These are phyloP conservation scores for Debaryomyces prosopidis DNA, from an alignment of 805 yeast genomes.

Conservation along the genomic window DNA sequence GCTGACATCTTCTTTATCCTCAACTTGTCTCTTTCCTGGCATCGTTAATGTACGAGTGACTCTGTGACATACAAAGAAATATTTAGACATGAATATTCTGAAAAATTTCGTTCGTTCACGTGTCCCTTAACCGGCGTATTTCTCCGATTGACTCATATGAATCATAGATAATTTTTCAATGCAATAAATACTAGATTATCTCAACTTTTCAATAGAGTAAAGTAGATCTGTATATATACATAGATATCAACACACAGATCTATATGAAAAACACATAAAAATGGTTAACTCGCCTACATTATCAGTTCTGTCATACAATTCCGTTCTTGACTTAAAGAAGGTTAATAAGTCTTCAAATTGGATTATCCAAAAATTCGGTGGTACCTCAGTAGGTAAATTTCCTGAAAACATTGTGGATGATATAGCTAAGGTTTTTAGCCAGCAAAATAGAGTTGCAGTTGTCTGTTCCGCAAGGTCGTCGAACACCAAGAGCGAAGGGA, in stretches of 20 bases:
- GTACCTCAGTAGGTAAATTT: constrained; percentile 95
- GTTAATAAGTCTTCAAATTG: constrained; percentile 27
- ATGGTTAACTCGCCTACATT: constrained; percentile 22
- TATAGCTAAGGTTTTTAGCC: constrained; percentile 68
- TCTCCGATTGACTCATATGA: not conserved
- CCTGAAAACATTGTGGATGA: constrained; percentile 82
- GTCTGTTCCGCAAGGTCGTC: constrained; percentile 96
- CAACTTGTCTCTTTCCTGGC: constrained; percentile 2
- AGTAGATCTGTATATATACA: not conserved
- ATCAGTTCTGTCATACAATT: constrained; percentile 35
- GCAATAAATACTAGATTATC: not conserved
- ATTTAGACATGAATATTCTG: not conserved
- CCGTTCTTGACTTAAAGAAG: constrained; percentile 38
- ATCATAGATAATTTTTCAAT: not conserved
- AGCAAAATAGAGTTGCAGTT: constrained; percentile 73
- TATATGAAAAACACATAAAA: not conserved
- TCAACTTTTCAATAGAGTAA: too few relatives aligned
- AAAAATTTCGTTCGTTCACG: not conserved
- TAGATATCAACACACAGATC: not conserved
- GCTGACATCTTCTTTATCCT: not conserved
- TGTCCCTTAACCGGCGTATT: not conserved
- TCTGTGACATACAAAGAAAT: too few relatives aligned
- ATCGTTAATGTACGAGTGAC: not conserved
- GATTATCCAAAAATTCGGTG: constrained; percentile 89
- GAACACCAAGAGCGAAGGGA: constrained; percentile 89